Conservation (phyloP, 2,329 filamentous ascomycete species). For the Sarocladium brachiariae region DNA sequence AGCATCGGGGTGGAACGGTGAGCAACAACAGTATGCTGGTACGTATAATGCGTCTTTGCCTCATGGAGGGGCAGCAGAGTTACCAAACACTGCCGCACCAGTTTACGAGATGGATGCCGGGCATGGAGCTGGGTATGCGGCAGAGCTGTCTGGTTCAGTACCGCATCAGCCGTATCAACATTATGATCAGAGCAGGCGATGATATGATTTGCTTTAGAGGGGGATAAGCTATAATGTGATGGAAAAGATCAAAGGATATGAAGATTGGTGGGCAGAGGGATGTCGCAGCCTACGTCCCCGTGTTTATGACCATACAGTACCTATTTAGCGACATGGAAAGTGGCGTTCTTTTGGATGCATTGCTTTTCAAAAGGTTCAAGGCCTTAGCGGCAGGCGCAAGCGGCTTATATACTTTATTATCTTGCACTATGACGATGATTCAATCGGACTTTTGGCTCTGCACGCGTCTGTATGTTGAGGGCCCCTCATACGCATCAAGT, state of each 20-base stretch:
- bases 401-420: no score
- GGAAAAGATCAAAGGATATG: no score
- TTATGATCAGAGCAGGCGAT: neutral
- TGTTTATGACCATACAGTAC: neutral
- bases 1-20: neutral
- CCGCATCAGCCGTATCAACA: neutral
- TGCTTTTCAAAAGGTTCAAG: no score
- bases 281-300: no score
- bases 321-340: conserved; percentile 1
- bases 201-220: no score
- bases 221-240: no score
- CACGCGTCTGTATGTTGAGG: no score
- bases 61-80: conserved; percentile 10
- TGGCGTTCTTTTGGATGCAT: neutral
- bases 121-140: conserved; percentile 2
- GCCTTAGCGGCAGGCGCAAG: no score
- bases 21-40: neutral
- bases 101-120: conserved; percentile 19
- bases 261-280: no score
- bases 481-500: no score
- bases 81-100: conserved; percentile 12
- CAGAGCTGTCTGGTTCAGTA: conserved; percentile 13
- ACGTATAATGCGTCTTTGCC: neutral
- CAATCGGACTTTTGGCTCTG: no score
- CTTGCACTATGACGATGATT: no score